phyloP scores from a whole-genome alignment of 306 rosid genomes.

The Phaseolus lunatus region DNA sequence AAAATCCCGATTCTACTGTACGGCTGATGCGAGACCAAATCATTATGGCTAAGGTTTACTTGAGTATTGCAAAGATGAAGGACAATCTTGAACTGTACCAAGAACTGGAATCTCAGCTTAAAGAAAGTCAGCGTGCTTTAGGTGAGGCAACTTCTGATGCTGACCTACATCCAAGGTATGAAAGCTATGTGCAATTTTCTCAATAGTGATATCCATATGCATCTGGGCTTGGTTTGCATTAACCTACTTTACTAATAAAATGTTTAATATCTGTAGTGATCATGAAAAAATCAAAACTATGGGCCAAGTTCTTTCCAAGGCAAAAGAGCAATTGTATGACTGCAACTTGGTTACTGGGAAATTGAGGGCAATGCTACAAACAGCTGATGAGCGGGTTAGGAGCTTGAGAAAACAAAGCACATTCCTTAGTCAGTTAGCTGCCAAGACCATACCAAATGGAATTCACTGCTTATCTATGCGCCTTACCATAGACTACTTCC shows the following conservation, averaged over 20 bases:
- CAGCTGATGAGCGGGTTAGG: constrained; percentile 90
- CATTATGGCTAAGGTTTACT: constrained; percentile 90
- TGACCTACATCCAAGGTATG: constrained; percentile 73
- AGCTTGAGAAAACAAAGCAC: constrained; percentile 93
- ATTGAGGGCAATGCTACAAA: constrained; percentile 95
- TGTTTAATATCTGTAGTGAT: constrained; percentile 61
- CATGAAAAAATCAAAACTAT: constrained; percentile 73
- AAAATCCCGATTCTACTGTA: constrained; percentile 72
- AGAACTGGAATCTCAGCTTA: constrained; percentile 64
- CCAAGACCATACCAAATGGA: constrained; percentile 91
- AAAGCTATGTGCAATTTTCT: constrained; percentile 33
- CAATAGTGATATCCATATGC: constrained; percentile 1
- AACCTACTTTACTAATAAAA: constrained; percentile 10
- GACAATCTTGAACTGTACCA: constrained; percentile 58
- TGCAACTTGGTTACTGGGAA: constrained; percentile 86
- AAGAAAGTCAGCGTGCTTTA: constrained; percentile 76
- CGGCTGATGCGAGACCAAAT: constrained; percentile 94
- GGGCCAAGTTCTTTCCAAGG: constrained; percentile 82
- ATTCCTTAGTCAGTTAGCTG: constrained; percentile 92
- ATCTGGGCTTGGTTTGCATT: constrained; percentile 24
- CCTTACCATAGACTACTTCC: constrained; percentile 88
- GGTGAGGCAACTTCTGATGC: constrained; percentile 87
- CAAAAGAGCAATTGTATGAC: constrained; percentile 83
- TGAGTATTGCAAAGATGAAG: constrained; percentile 84
- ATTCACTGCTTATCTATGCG: constrained; percentile 94